Evolutionary conservation across 805 yeast species (phyloP).

Genomic region (Hanseniaspora taiwanica): DNA sequence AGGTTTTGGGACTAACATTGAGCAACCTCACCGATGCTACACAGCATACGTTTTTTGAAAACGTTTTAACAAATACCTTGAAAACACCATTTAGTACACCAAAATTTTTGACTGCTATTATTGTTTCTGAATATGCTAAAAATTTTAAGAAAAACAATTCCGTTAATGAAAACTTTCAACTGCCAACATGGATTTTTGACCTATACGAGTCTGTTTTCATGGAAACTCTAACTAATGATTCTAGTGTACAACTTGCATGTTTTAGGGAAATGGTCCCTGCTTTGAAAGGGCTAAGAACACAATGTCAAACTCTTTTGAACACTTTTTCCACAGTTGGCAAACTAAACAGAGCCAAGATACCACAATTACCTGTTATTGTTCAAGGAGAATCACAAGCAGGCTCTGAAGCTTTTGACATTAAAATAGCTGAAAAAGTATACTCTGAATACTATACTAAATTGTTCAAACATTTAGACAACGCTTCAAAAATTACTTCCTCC

Average conservation of each 20-base stretch:
- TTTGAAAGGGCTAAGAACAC: conserved; percentile 71
- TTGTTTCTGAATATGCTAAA: conserved; percentile 55
- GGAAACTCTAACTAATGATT: not conserved
- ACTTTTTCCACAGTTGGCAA: conserved; percentile 69
- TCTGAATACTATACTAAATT: conserved; percentile 54
- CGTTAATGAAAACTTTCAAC: conserved; percentile 12
- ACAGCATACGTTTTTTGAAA: conserved; percentile 27
- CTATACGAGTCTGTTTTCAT: conserved; percentile 35
- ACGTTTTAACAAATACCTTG: conserved; percentile 28
- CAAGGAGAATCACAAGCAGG: conserved; percentile 94
- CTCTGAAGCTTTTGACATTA: conserved; percentile 78
- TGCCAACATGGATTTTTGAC: conserved; percentile 2
- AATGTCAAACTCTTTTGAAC: conserved; percentile 69
- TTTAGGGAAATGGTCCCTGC: conserved; percentile 76
- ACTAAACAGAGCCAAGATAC: conserved; percentile 55
- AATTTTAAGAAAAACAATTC: conserved; percentile 12
- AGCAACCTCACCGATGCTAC: conserved; percentile 34
- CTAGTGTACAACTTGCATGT: not conserved
- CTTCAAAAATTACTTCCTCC: conserved; percentile 55
- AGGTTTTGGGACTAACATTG: conserved; percentile 57
- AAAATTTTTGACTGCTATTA: conserved; percentile 51
- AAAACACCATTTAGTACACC: conserved; percentile 68
- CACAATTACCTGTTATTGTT: conserved; percentile 76
- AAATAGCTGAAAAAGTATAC: conserved; percentile 58
- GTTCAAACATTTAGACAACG: conserved; percentile 47